A percentile compares a stretch with the other conserved stretches of the same genome.
phyloP scores from a whole-genome alignment of 164 flowering plant genomes.

The Litsea cubeba region DNA sequence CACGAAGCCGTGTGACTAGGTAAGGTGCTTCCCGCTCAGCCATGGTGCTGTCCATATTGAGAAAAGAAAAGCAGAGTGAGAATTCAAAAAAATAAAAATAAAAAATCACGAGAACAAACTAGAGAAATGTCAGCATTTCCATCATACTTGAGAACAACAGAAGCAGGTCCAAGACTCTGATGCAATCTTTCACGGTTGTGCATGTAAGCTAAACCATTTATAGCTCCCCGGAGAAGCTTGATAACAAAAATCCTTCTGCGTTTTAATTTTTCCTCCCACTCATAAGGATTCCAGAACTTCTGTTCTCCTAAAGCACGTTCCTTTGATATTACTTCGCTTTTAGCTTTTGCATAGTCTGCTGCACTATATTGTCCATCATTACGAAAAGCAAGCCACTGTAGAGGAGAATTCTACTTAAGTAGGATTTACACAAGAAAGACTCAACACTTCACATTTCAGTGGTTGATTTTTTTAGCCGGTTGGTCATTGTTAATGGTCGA shows the following conservation, averaged over 20 bases:
- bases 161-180: conserved; percentile 96
- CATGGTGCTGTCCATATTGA: conserved; percentile 52
- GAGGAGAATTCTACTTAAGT: conserved; percentile 13
- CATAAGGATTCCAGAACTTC: conserved; percentile 63
- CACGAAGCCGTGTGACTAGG: conserved; percentile 75
- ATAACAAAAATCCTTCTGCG: conserved; percentile 58
- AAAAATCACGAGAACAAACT: not conserved
- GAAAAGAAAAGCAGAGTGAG: not conserved
- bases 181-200: conserved; percentile 82
- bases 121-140: conserved; percentile 1
- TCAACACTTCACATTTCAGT: conserved; percentile 4
- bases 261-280: conserved; percentile 41
- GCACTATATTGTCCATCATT: conserved; percentile 80
- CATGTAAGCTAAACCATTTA: conserved; percentile 80
- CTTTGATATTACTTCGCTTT: conserved; percentile 55
- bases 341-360: conserved; percentile 77
- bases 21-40: conserved; percentile 69
- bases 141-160: conserved; percentile 82
- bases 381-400: conserved; percentile 96
- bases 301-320: conserved; percentile 25
- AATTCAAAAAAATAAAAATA: not conserved
- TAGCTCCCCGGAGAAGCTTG: conserved; percentile 62
- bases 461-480: not conserved
- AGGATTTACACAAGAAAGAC: conserved; percentile 3
- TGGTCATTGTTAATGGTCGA: not conserved